Evolutionary conservation across 768 basidiomycete species (phyloP), one percentile per base, ranked within the genome.

Genomic region (Mycena indigotica): DNA sequence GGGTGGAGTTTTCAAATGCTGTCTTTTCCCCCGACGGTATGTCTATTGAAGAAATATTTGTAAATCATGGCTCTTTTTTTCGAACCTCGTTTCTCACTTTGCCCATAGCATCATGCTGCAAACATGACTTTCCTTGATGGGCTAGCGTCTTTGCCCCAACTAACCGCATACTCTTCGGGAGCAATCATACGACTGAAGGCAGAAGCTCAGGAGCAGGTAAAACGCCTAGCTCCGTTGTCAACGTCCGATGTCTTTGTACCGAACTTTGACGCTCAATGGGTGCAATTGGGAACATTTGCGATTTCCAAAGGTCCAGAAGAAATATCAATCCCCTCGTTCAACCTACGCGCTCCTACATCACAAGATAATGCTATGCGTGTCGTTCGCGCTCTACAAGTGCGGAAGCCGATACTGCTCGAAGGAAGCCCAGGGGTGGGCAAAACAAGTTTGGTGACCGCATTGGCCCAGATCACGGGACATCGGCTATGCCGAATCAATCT

Each of bases 341-440:
- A 88, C 66, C 81, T 98, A 40, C 78, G 86, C 51, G 94, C 94
- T 0, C 94, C 96, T 0, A 98, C 97, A 2, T 92, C 95, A 15
- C 81, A 80, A 39, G 82, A 87, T 58, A 99, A 99, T 70, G 88
- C 90, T 19, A 83, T 91, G 80, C 88, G 96, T 21, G 84, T 98
- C 13, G 75, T 93, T 28, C 83, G 97, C 54, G 97, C 95, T 3
- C 91, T 89, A 58, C 97, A 98, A 70, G 77, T 98, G 3, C 66
- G 75, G 2, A 98, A 98, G 70, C 94, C 97, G 0, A 92, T 99
- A 57, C 80, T 99, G 13, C 80, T 99, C 8, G 97, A 99, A 69
- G 97, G 97, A 1, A 98, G 95, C 72, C 97, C 97, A 12, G 97
- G 97, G 0, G 97, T 98, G 15, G 97, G 97, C 2, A 99, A 99